Evolutionary conservation across 2,329 filamentous ascomycete genomes (phyloP).

Genomic region (Fusarium sp.): DNA sequence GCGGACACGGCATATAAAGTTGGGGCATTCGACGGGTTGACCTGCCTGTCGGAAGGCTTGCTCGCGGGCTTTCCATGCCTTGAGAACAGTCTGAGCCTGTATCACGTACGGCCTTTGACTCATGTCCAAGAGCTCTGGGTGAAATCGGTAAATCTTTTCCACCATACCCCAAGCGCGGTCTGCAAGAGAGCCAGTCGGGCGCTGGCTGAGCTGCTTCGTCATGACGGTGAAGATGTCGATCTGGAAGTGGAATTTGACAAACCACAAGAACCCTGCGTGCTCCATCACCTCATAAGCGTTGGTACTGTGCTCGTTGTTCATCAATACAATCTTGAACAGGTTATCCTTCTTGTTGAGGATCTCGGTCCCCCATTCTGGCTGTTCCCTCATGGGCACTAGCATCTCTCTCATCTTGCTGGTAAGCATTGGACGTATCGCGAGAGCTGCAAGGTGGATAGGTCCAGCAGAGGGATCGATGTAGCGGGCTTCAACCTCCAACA

Average conservation of each 20-base stretch:
- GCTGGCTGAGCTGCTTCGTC: constrained; percentile 64
- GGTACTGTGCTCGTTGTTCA: constrained; percentile 61
- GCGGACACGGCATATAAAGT: constrained; percentile 60
- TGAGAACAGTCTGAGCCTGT: constrained; percentile 61
- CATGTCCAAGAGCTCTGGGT: constrained; percentile 64
- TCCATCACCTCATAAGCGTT: constrained; percentile 57
- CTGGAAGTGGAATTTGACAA: constrained; percentile 66
- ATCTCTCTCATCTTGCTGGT: constrained; percentile 63
- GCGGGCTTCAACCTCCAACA: constrained; percentile 60
- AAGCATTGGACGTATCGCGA: constrained; percentile 60
- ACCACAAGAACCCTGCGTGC: constrained; percentile 66
- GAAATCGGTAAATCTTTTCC: constrained; percentile 59
- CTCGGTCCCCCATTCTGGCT: constrained; percentile 63
- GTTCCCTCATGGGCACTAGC: constrained; percentile 59
- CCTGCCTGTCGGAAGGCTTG: constrained; percentile 54
- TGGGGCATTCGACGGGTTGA: constrained; percentile 54
- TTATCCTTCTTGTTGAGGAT: constrained; percentile 63
- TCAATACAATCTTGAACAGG: constrained; percentile 66
- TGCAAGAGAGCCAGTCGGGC: constrained; percentile 61
- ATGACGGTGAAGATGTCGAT: constrained; percentile 67
- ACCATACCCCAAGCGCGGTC: constrained; percentile 66
- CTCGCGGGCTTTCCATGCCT: constrained; percentile 66
- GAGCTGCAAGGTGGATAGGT: constrained; percentile 63
- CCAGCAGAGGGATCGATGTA: constrained; percentile 65
- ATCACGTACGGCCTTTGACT: constrained; percentile 57